Conservation (phyloP, 2,329 filamentous ascomycete genomes). For the Claviceps sp. region DNA sequence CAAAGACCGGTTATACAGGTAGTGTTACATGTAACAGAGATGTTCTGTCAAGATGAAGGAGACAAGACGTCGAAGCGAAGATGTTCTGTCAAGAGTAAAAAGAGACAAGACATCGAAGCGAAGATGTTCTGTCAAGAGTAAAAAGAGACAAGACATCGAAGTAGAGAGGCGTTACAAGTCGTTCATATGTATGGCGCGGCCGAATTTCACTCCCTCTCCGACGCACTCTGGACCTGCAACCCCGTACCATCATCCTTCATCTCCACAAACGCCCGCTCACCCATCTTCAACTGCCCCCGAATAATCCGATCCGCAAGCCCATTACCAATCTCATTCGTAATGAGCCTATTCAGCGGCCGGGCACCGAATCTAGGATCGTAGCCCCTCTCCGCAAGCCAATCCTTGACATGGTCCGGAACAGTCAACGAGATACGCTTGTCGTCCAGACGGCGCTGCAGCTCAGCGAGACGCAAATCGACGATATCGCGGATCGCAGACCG, state of each 20-base stretch:
- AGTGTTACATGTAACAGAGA: too few species aligned
- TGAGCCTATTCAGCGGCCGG: conserved; percentile 78
- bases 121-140: too few species aligned
- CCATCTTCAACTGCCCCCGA: conserved; percentile 62
- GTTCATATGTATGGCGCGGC: too few species aligned
- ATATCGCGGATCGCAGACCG: conserved; percentile 72
- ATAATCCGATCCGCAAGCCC: conserved; percentile 85
- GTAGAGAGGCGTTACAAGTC: too few species aligned
- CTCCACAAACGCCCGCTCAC: conserved; percentile 57
- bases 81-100: too few species aligned
- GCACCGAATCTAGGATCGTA: conserved; percentile 91
- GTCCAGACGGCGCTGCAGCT: conserved; percentile 70
- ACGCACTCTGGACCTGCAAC: conserved; percentile 32
- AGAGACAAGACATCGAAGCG: too few species aligned
- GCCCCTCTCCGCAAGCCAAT: conserved; percentile 78
- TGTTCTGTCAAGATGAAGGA: too few species aligned
- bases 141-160: too few species aligned
- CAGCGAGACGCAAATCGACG: conserved; percentile 77
- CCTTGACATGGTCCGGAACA: conserved; percentile 57
- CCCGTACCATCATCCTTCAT: conserved; percentile 50
- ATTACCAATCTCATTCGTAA: conserved; percentile 82
- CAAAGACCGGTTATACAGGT: too few species aligned
- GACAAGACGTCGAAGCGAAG: too few species aligned
- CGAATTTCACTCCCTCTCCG: not conserved
- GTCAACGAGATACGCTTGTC: conserved; percentile 70